phyloP scores from a whole-genome alignment of 2,329 filamentous ascomycete species.

The Tolypocladium amazonense region DNA sequence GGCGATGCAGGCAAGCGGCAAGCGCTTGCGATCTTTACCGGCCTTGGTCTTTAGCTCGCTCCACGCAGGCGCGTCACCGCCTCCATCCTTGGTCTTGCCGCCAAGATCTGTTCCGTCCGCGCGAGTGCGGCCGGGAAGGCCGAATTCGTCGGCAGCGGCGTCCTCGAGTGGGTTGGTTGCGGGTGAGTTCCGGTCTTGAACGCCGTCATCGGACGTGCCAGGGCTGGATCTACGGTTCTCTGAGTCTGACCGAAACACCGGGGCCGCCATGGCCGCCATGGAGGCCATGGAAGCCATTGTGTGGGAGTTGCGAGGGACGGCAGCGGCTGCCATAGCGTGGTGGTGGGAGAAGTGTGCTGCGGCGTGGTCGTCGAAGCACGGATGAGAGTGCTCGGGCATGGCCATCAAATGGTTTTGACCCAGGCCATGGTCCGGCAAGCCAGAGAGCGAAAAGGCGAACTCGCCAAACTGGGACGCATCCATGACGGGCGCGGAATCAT shows the following conservation, averaged over 20 bases:
- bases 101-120: slow-evolving; percentile 44
- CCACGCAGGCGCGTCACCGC: slow-evolving; percentile 55
- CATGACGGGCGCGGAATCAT: slow-evolving; percentile 21
- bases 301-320: slow-evolving; percentile 8
- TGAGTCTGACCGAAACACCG: slow-evolving; percentile 12
- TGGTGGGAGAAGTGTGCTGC: slow-evolving; percentile 25
- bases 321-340: slow-evolving; percentile 5
- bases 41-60: slow-evolving; percentile 83
- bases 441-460: slow-evolving; percentile 40
- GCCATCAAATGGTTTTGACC: slow-evolving; percentile 12
- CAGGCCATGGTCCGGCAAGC: slow-evolving; percentile 17
- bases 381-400: slow-evolving; percentile 22
- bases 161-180: slow-evolving; percentile 40
- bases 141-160: slow-evolving; percentile 47
- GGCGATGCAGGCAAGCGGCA: slow-evolving; percentile 90
- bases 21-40: slow-evolving; percentile 86
- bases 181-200: slow-evolving; percentile 30
- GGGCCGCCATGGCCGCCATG: slow-evolving; percentile 9
- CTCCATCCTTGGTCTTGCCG: slow-evolving; percentile 42
- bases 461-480: slow-evolving; percentile 40
- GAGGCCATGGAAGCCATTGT: slow-evolving; percentile 7
- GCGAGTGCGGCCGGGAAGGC: slow-evolving; percentile 32
- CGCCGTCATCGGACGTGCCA: slow-evolving; percentile 35
- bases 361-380: slow-evolving; percentile 18
- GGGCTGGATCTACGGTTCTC: slow-evolving; percentile 16